Evolutionary conservation across 2,329 filamentous ascomycete genomes (phyloP).

Genomic region (Dactylellina cionopaga): DNA sequence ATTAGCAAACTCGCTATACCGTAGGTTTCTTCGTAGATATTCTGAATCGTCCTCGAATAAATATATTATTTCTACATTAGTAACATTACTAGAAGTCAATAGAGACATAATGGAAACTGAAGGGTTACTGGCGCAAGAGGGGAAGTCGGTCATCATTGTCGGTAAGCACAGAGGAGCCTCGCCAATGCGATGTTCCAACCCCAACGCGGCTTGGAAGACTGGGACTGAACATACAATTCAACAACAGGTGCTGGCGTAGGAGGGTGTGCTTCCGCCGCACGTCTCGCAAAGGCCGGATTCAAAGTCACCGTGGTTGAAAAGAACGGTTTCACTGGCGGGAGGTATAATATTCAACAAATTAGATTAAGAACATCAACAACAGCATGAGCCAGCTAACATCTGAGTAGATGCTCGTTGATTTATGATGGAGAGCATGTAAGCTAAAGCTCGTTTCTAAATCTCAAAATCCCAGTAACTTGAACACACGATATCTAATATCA

Average conservation of each 20-base stretch:
- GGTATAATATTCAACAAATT: no score
- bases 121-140: conserved; percentile 34
- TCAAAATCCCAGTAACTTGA: background rate
- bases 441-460: background rate
- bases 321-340: conserved; percentile 76
- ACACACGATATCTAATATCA: background rate
- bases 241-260: conserved; percentile 74
- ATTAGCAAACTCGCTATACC: no score
- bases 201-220: conserved; percentile 3
- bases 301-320: conserved; percentile 81
- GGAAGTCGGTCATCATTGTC: conserved; percentile 67
- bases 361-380: conserved; percentile 64
- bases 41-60: no score
- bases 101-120: conserved; percentile 8
- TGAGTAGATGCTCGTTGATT: conserved; percentile 34
- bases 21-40: no score
- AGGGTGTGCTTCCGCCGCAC: conserved; percentile 76
- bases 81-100: background rate
- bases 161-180: conserved; percentile 63
- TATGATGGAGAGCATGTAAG: conserved; percentile 42
- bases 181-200: background rate
- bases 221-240: background rate
- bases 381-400: conserved; percentile 69
- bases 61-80: background rate
- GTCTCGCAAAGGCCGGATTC: conserved; percentile 75